phyloP scores from a whole-genome alignment of 805 yeast genomes.

The Pichia cephalocereana region DNA sequence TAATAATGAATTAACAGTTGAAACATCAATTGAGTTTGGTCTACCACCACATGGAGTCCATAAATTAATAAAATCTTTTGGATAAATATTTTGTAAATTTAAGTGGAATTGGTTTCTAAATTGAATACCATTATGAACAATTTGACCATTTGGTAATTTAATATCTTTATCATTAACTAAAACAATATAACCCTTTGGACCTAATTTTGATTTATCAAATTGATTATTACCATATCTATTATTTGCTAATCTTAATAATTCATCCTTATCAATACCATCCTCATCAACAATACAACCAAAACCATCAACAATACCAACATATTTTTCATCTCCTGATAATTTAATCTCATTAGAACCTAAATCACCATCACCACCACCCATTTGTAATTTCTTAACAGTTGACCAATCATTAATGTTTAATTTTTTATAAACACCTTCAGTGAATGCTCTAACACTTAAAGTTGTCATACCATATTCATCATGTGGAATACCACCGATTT shows the following conservation, averaged over 20 bases:
- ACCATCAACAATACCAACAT: slow-evolving; percentile 89
- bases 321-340: slow-evolving; percentile 72
- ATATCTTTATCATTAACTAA: slow-evolving; percentile 79
- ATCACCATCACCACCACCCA: slow-evolving; percentile 99
- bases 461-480: slow-evolving; percentile 98
- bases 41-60: slow-evolving; percentile 99
- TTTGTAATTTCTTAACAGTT: slow-evolving; percentile 72
- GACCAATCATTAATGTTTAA: slow-evolving; percentile 47
- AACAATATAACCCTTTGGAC: slow-evolving; percentile 70
- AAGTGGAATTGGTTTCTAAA: slow-evolving; percentile 90
- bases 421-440: slow-evolving; percentile 78
- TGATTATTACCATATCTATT: slow-evolving; percentile 64
- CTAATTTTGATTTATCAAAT: slow-evolving; percentile 59
- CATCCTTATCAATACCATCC: slow-evolving; percentile 73
- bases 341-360: slow-evolving; percentile 92
- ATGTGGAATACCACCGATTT: slow-evolving; percentile 95
- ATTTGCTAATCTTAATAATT: slow-evolving; percentile 69
- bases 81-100: slow-evolving; percentile 53
- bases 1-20: slow-evolving; percentile 64
- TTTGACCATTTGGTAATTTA: slow-evolving; percentile 65
- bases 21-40: slow-evolving; percentile 89
- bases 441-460: slow-evolving; percentile 84
- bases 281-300: slow-evolving; percentile 94
- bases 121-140: slow-evolving; percentile 73
- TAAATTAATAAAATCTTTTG: slow-evolving; percentile 53